Evolutionary conservation across 306 rosid genomes (phyloP).

Genomic region (Prunus persica): DNA sequence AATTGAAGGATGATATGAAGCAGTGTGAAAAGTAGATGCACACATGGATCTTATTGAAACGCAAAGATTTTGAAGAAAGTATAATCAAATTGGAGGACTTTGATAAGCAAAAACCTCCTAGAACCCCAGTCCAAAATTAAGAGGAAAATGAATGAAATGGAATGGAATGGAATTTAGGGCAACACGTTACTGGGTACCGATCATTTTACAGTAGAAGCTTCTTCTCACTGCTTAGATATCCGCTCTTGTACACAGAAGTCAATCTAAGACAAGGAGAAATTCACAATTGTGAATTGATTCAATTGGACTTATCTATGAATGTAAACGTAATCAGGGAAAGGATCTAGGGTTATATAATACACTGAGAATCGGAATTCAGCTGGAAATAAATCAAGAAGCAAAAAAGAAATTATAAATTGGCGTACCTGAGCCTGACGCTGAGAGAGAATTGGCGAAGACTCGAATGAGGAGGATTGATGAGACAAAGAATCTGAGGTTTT

Average conservation of each 20-base stretch:
- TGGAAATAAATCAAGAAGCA: neutral
- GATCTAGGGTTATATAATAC: conserved; percentile 44
- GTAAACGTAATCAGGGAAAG: conserved; percentile 17
- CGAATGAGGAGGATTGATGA: neutral
- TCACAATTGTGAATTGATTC: neutral
- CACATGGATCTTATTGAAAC: conserved; percentile 26
- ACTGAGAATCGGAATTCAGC: conserved; percentile 19
- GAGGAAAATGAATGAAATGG: conserved; percentile 2
- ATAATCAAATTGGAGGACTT: conserved; percentile 11
- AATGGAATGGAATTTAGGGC: conserved; percentile 11
- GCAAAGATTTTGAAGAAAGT: conserved; percentile 13
- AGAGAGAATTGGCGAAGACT: neutral
- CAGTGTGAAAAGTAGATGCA: conserved; percentile 26
- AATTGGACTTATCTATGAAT: neutral
- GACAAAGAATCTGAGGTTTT: neutral
- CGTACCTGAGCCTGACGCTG: conserved; percentile 57
- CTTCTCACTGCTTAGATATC: conserved; percentile 8
- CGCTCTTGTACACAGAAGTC: conserved; percentile 15
- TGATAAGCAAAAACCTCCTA: conserved; percentile 22
- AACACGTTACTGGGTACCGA: conserved; percentile 4
- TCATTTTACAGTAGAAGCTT: conserved; percentile 22
- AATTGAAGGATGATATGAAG: conserved; percentile 1
- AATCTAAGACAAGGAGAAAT: conserved; percentile 9
- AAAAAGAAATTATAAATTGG: neutral
- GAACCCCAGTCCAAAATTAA: conserved; percentile 20